These are phyloP conservation scores for Colletotrichum chrysophilum DNA, from an alignment of 2,329 filamentous ascomycete species.

Conservation along the genomic window DNA sequence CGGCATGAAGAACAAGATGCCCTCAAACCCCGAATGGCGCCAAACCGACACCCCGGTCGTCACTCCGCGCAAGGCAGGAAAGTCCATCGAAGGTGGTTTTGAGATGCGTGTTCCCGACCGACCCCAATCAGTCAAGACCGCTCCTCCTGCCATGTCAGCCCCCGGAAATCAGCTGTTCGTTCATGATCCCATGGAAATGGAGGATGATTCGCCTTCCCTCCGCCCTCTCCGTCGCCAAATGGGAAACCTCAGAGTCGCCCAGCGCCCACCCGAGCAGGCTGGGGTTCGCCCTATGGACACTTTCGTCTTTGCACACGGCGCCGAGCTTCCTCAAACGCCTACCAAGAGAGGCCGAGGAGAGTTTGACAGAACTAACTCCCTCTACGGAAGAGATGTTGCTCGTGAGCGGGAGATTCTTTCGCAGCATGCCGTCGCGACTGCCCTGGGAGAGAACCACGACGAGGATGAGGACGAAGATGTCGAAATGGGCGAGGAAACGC, in stretches of 20 bases:
- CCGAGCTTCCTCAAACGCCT: neutral
- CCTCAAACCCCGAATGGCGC: neutral
- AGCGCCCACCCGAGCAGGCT: neutral
- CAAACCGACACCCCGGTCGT: neutral
- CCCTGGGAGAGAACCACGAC: neutral
- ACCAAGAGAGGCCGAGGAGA: constrained; percentile 11
- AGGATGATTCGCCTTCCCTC: neutral
- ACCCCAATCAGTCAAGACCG: constrained; percentile 1
- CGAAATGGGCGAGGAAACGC: neutral
- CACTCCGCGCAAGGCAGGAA: neutral
- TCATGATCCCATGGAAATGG: neutral
- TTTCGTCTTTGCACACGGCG: neutral
- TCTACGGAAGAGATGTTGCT: constrained; percentile 15
- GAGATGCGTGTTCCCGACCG: neutral
- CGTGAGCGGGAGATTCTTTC: constrained; percentile 15
- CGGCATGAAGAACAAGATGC: neutral
- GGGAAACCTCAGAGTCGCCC: neutral
- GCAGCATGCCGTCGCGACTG: neutral
- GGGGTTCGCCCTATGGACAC: neutral
- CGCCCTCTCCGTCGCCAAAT: neutral
- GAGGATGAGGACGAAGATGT: neutral
- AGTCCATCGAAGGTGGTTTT: neutral
- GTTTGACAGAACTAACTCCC: constrained; percentile 9
- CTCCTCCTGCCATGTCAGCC: neutral
- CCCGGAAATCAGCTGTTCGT: neutral